A percentile compares a stretch with the other conserved stretches of the same genome.
Conservation (phyloP, 345 rosid species). For the Acer campestre region DNA sequence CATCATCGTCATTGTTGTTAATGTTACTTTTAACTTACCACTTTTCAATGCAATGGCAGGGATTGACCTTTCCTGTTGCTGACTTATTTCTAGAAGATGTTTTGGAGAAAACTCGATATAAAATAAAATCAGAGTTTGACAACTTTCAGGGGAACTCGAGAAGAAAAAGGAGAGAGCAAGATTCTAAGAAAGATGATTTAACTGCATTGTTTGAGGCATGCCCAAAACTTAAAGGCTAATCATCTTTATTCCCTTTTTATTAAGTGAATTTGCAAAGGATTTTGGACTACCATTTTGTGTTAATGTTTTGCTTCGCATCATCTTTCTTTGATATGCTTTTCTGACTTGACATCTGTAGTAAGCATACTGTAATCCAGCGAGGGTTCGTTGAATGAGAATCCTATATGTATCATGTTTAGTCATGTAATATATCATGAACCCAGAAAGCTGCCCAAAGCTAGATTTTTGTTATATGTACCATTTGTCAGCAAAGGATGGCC, state of each 20-base stretch:
- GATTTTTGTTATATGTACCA: not conserved
- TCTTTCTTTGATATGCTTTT: not conserved
- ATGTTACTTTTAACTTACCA: conserved; percentile 1
- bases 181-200: conserved; percentile 70
- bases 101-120: conserved; percentile 69
- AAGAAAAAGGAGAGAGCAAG: conserved; percentile 76
- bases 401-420: not conserved
- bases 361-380: not conserved
- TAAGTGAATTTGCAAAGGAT: not conserved
- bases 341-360: not conserved
- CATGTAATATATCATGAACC: not conserved
- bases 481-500: not conserved
- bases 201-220: conserved; percentile 77
- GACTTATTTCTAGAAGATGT: conserved; percentile 92
- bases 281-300: not conserved
- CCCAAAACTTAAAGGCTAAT: conserved; percentile 8
- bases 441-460: not conserved
- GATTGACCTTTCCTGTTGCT: conserved; percentile 83
- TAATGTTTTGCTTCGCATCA: not conserved
- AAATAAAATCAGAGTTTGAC: conserved; percentile 62
- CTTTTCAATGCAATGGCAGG: conserved; percentile 46
- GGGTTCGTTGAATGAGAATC: not conserved
- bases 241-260: not conserved
- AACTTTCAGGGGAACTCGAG: conserved; percentile 70
- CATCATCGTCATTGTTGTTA: conserved; percentile 1